Evolutionary conservation across 2,329 filamentous ascomycete species (phyloP), one percentile per base, ranked within the genome.

Genomic region (Dothideomycetes sp.): DNA sequence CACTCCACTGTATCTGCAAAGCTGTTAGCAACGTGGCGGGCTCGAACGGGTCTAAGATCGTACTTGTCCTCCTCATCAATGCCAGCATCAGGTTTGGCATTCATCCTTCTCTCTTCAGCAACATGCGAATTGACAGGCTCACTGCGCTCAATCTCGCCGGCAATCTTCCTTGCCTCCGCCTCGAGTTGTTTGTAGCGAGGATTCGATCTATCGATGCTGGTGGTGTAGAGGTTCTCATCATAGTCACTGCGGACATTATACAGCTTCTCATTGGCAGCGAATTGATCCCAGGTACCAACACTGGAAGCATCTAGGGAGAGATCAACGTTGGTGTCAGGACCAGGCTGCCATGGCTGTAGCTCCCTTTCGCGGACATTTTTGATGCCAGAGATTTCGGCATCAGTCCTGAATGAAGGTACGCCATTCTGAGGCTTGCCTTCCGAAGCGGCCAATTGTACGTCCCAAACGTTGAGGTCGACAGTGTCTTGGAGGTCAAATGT

Each of bases 201-300:
- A 51, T 94, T 79, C 47, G 63, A 83, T 54, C 79, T 85, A 61
- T 98, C 78, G 54, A 98, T 93, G 31, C 76, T 66, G 8, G 91
- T 98, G 2, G 91, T 98, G 64, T 98, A 98, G 32, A 91, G 77
- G 51, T 84, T 87, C 62, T 96, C 91, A 54, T 96, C 79, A 57
- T 96, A 98, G 52, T 87, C 86, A 38, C 83, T 91, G 61, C 78
- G 85, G 30, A 93, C 65, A 27, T 91, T 91, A 55, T 94, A 96
- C 19, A 86, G 76, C 41, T 78, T 73, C 62, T 93, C 84, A 54
- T 96, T 96, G 46, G 75, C 80, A 42, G 84, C 83, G 55, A 98
- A 98, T 59, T 98, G 91, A 58, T 98, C 89, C 91, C 91, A 98
- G 8, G 64, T 67, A 5, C 41, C 55, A 42, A 34, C 49, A 19